Evolutionary conservation across 805 yeast species (phyloP).

Genomic region (Yarrowia osloensis): DNA sequence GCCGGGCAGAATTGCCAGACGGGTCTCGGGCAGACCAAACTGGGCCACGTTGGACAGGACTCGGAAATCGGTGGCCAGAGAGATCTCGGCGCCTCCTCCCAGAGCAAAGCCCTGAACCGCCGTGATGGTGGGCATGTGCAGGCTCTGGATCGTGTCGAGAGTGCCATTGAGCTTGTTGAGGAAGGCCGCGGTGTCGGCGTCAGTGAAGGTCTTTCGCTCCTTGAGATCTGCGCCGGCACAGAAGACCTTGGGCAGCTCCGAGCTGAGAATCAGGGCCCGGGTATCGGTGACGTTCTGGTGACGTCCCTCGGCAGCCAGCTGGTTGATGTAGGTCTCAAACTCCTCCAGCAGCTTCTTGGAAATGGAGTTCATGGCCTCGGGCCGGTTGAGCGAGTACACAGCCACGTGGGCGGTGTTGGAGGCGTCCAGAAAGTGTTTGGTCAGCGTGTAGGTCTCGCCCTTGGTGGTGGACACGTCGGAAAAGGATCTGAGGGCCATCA

Average conservation of each 20-base stretch:
- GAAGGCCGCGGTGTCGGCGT: constrained; percentile 39
- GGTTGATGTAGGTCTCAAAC: constrained; percentile 35
- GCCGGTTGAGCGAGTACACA: constrained; percentile 40
- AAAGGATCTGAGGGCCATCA: neutral
- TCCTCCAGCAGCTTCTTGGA: constrained; percentile 40
- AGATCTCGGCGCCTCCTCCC: constrained; percentile 52
- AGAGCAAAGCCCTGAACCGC: constrained; percentile 49
- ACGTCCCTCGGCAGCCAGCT: constrained; percentile 35
- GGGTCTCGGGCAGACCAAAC: constrained; percentile 52
- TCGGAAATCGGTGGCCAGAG: constrained; percentile 47
- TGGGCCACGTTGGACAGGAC: constrained; percentile 43
- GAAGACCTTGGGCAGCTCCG: constrained; percentile 37
- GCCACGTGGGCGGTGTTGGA: constrained; percentile 33
- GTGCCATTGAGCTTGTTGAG: constrained; percentile 40
- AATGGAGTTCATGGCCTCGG: constrained; percentile 42
- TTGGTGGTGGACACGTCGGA: neutral
- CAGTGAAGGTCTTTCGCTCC: constrained; percentile 43
- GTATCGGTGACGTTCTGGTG: constrained; percentile 33
- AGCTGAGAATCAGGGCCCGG: constrained; percentile 38
- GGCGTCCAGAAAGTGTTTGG: constrained; percentile 15
- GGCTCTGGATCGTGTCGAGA: constrained; percentile 40
- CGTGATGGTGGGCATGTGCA: constrained; percentile 47
- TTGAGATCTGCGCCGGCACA: constrained; percentile 41
- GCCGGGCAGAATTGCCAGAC: constrained; percentile 53
- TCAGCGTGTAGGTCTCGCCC: constrained; percentile 8